Percentiles rank a stretch among this genome's conserved stretches.
Conservation (phyloP, 768 basidiomycete species). For the Lactifluus pinguis region DNA sequence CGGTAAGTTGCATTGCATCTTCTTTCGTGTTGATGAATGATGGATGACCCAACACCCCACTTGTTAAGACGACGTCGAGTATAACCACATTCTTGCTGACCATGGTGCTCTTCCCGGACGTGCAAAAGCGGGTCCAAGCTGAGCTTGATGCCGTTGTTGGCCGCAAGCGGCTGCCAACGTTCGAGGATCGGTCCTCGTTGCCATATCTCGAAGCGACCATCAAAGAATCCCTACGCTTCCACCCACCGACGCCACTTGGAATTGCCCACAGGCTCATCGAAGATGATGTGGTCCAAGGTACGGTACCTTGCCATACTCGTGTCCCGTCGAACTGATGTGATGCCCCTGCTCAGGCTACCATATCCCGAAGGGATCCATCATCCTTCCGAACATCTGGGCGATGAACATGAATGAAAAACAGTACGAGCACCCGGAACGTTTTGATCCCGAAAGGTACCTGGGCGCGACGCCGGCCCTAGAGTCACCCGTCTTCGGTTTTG, state of each 20-base stretch:
- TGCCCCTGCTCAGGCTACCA: slow-evolving; percentile 21
- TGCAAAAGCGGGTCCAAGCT: slow-evolving; percentile 13
- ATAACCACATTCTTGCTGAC: slow-evolving; percentile 16
- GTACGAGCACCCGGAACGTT: slow-evolving; percentile 11
- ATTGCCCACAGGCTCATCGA: slow-evolving; percentile 26
- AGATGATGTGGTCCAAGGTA: slow-evolving; percentile 26
- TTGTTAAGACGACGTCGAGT: slow-evolving; percentile 10
- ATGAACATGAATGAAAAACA: slow-evolving; percentile 17
- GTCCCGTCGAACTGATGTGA: neutral
- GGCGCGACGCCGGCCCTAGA: slow-evolving; percentile 11
- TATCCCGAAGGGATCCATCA: slow-evolving; percentile 28
- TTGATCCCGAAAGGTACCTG: slow-evolving; percentile 14
- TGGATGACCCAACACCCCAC: too few species aligned
- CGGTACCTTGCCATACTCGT: neutral
- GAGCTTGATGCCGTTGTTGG: slow-evolving; percentile 17
- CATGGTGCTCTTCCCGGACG: slow-evolving; percentile 17
- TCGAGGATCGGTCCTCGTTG: slow-evolving; percentile 11
- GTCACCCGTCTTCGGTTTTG: slow-evolving; percentile 17
- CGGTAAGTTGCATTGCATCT: neutral
- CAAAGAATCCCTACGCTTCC: slow-evolving; percentile 19
- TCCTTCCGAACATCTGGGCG: slow-evolving; percentile 29
- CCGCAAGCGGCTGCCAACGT: slow-evolving; percentile 14
- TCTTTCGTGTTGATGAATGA: neutral
- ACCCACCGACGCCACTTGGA: slow-evolving; percentile 19
- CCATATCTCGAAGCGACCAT: slow-evolving; percentile 18